Conservation (phyloP, 2,329 filamentous ascomycete genomes). For the Ophiocordyceps unilateralis region DNA sequence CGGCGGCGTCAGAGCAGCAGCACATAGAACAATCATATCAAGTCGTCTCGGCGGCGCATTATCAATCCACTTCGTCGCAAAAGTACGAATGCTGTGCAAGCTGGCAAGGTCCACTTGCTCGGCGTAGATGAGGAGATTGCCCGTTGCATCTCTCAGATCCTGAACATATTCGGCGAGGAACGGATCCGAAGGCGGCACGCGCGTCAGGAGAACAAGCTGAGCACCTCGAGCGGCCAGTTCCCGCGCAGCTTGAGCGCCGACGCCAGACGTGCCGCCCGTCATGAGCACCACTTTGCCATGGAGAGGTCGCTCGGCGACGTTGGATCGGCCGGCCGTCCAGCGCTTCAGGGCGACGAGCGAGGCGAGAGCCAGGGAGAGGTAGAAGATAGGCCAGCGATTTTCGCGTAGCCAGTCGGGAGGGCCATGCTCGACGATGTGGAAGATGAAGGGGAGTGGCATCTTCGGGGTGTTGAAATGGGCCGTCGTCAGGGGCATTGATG, state of each 20-base stretch:
- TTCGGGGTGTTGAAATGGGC: not conserved
- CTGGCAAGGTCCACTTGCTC: constrained; percentile 84
- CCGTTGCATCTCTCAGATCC: constrained; percentile 59
- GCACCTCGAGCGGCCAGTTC: constrained; percentile 68
- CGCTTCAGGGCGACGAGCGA: constrained; percentile 40
- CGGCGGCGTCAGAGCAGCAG: constrained; percentile 55
- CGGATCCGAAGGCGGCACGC: constrained; percentile 61
- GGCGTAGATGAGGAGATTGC: constrained; percentile 81
- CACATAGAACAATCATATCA: constrained; percentile 83
- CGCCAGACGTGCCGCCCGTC: constrained; percentile 85
- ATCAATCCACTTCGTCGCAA: constrained; percentile 96
- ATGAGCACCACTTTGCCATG: constrained; percentile 89
- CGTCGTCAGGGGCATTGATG: too few species aligned
- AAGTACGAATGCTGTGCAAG: constrained; percentile 77
- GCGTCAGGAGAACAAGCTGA: constrained; percentile 80
- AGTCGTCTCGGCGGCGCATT: constrained; percentile 77
- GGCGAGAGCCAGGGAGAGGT: constrained; percentile 17
- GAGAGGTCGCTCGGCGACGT: constrained; percentile 64
- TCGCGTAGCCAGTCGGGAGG: constrained; percentile 29
- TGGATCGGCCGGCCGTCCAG: constrained; percentile 61
- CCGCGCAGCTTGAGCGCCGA: constrained; percentile 61
- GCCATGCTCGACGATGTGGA: constrained; percentile 28
- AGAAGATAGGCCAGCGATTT: constrained; percentile 24
- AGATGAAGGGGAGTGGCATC: constrained; percentile 38
- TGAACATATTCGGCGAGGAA: constrained; percentile 89